Conservation (phyloP, 441 rosid species). For the Capsella rubella region DNA sequence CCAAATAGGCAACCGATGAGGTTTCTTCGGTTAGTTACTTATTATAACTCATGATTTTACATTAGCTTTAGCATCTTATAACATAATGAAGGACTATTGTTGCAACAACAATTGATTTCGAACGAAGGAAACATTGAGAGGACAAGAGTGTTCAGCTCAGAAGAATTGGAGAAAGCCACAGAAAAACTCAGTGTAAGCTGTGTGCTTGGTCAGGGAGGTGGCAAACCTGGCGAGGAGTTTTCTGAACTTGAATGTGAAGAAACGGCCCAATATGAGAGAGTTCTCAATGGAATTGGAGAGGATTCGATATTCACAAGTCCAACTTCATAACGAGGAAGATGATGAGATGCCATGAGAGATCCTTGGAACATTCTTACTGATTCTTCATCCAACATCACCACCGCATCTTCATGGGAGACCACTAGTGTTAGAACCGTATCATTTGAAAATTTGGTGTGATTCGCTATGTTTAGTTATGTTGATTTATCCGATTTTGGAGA, state of each 20-base stretch:
- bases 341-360: constrained; percentile 8
- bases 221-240: constrained; percentile 53
- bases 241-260: constrained; percentile 46
- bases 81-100: constrained; percentile 46
- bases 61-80: constrained; percentile 11
- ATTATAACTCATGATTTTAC: not conserved
- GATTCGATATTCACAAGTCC: constrained; percentile 22
- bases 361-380: constrained; percentile 26
- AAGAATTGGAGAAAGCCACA: constrained; percentile 51
- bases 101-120: constrained; percentile 41
- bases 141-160: constrained; percentile 38
- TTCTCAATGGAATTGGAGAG: constrained; percentile 44
- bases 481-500: not conserved
- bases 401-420: constrained; percentile 16
- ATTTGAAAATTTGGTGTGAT: not conserved
- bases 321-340: constrained; percentile 2
- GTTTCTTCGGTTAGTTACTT: not conserved
- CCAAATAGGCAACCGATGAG: constrained; percentile 3
- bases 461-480: not conserved
- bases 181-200: constrained; percentile 26
- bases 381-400: constrained; percentile 11
- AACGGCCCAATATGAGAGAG: constrained; percentile 52
- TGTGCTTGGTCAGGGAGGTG: constrained; percentile 11
- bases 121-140: constrained; percentile 16
- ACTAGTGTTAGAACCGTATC: not conserved